These are phyloP conservation scores for Aspergillus funiculosus DNA, from an alignment of 495 filamentous ascomycete species.

Conservation along the genomic window DNA sequence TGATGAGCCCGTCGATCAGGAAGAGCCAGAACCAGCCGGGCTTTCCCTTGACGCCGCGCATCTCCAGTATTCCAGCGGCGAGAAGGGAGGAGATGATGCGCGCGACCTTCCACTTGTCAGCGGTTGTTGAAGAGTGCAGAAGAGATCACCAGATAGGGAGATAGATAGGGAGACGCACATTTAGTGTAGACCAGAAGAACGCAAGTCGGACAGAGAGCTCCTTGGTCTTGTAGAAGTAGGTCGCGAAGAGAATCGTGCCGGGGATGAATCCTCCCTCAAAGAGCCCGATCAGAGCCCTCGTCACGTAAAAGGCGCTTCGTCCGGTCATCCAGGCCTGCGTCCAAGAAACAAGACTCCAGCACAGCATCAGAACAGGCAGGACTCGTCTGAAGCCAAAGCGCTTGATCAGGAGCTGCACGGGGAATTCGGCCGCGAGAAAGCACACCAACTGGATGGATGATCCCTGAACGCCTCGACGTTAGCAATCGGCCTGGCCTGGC, in stretches of 20 bases:
- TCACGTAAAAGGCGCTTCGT: conserved; percentile 36
- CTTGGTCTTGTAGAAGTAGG: conserved; percentile 49
- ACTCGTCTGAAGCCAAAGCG: conserved; percentile 22
- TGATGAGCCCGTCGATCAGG: conserved; percentile 33
- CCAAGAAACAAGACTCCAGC: conserved; percentile 44
- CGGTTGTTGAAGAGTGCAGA: background rate
- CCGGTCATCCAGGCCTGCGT: conserved; percentile 34
- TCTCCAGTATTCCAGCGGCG: conserved; percentile 47
- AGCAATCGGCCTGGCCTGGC: background rate
- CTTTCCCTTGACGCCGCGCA: conserved; percentile 43
- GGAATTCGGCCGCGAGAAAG: conserved; percentile 33
- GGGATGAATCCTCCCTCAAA: conserved; percentile 50
- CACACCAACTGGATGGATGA: conserved; percentile 29
- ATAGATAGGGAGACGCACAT: conserved; percentile 22
- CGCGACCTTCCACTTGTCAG: conserved; percentile 23
- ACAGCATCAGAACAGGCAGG: conserved; percentile 34
- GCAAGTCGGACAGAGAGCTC: conserved; percentile 48
- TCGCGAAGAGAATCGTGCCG: conserved; percentile 44
- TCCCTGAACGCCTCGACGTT: conserved; percentile 15
- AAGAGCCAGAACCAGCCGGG: conserved; percentile 55
- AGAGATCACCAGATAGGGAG: too few relatives aligned
- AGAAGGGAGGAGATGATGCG: conserved; percentile 48
- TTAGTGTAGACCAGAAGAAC: conserved; percentile 52
- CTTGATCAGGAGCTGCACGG: conserved; percentile 32
- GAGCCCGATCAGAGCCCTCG: conserved; percentile 23